phyloP scores from a whole-genome alignment of 2,329 filamentous ascomycete genomes.

The Venturiaceae sp. region DNA sequence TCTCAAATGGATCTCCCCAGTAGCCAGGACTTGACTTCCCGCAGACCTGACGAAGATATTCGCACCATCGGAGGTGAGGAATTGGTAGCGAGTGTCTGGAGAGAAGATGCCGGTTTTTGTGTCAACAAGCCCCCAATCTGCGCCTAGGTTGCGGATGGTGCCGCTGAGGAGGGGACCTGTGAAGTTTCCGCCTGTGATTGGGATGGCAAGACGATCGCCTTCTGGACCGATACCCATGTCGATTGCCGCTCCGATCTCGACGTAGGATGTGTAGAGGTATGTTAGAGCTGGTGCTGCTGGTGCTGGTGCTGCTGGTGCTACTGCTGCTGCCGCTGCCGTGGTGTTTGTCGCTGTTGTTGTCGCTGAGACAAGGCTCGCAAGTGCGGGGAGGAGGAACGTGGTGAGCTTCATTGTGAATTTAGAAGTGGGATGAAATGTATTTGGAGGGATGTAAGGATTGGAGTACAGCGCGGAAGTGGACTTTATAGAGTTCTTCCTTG shows the following conservation, averaged over 20 bases:
- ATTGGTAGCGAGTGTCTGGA: slow-evolving; percentile 26
- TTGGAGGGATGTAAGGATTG: neutral
- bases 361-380: neutral
- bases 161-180: slow-evolving; percentile 19
- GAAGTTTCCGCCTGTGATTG: slow-evolving; percentile 21
- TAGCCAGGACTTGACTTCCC: slow-evolving; percentile 19
- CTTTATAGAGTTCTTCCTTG: too few species aligned
- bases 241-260: slow-evolving; percentile 1
- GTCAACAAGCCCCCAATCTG: slow-evolving; percentile 27
- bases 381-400: neutral
- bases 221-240: neutral
- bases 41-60: slow-evolving; percentile 23
- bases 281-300: slow-evolving; percentile 1
- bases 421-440: neutral
- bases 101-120: slow-evolving; percentile 18
- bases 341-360: neutral
- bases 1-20: slow-evolving; percentile 17
- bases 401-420: neutral
- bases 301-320: neutral
- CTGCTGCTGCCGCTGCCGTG: neutral
- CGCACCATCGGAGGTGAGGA: slow-evolving; percentile 24
- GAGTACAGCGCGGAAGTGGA: neutral
- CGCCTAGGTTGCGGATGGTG: slow-evolving; percentile 23
- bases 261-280: slow-evolving; percentile 7
- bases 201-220: slow-evolving; percentile 16